phyloP scores from a whole-genome alignment of 2,329 filamentous ascomycete genomes.

The Immersiporthe knoxdaviesiana region DNA sequence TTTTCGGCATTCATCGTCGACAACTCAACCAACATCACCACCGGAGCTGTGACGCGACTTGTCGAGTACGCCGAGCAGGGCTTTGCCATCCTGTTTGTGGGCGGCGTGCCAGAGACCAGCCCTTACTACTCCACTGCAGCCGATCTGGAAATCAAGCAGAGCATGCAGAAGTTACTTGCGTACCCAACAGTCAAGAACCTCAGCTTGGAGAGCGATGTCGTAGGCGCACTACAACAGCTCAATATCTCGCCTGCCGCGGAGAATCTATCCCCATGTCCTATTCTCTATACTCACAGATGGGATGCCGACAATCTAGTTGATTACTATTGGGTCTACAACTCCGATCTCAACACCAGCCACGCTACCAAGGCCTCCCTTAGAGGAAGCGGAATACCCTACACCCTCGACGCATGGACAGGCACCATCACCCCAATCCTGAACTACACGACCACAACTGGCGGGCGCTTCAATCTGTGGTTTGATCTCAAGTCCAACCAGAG shows the following conservation, averaged over 20 bases:
- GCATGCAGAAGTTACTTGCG: neutral
- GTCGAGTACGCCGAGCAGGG: slow-evolving; percentile 15
- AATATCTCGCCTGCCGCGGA: slow-evolving; percentile 11
- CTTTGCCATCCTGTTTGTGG: slow-evolving; percentile 14
- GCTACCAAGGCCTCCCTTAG: slow-evolving; percentile 15
- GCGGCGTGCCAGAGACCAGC: slow-evolving; percentile 11
- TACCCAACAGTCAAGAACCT: slow-evolving; percentile 17
- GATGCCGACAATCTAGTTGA: slow-evolving; percentile 16
- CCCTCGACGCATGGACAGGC: slow-evolving; percentile 18
- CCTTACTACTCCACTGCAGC: slow-evolving; percentile 12
- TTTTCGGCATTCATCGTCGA: slow-evolving; percentile 21
- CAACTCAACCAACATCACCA: slow-evolving; percentile 22
- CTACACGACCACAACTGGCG: neutral
- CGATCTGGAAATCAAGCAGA: neutral
- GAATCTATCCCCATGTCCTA: slow-evolving; percentile 11
- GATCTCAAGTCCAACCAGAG: slow-evolving; percentile 17
- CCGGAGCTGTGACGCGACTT: slow-evolving; percentile 8
- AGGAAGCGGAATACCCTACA: slow-evolving; percentile 9
- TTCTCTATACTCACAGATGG: slow-evolving; percentile 18
- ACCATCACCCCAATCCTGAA: slow-evolving; percentile 11
- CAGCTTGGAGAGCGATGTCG: slow-evolving; percentile 12
- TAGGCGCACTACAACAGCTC: slow-evolving; percentile 8
- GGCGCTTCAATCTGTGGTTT: slow-evolving; percentile 17
- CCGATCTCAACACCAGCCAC: slow-evolving; percentile 7
- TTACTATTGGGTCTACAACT: slow-evolving; percentile 25